A percentile compares a stretch with the other conserved stretches of the same genome.
Evolutionary conservation across 2,329 filamentous ascomycete species (phyloP).

Genomic region (Fusarium stilboides): DNA sequence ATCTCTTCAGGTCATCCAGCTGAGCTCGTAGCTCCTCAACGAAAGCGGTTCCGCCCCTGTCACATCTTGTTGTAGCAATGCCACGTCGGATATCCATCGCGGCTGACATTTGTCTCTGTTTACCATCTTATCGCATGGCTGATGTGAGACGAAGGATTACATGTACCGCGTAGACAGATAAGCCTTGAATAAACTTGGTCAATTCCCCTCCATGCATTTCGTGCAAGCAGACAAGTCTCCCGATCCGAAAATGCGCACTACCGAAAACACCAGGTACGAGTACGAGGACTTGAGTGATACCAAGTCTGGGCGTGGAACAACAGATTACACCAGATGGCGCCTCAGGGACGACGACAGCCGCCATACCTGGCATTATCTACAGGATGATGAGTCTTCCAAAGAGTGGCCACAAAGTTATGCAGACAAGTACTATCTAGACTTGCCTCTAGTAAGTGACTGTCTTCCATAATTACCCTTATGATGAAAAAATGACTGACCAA

Average conservation of each 20-base stretch:
- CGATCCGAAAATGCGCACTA: too few species aligned
- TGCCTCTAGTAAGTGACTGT: constrained; percentile 75
- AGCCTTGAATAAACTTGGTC: neutral
- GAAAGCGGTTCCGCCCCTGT: neutral
- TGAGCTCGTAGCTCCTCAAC: neutral
- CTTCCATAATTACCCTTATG: too few species aligned
- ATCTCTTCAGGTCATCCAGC: neutral
- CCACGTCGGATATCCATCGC: neutral
- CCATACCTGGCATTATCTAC: constrained; percentile 94
- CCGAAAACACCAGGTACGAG: too few species aligned
- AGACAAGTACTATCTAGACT: constrained; percentile 87
- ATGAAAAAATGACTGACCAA: neutral
- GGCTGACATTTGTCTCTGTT: neutral
- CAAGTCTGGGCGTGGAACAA: neutral
- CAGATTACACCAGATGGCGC: constrained; percentile 74
- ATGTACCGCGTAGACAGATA: neutral
- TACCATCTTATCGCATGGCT: neutral
- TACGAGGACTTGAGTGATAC: neutral
- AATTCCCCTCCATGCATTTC: neutral
- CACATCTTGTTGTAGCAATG: neutral
- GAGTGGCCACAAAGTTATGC: constrained; percentile 88
- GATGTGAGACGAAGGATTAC: neutral
- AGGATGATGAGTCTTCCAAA: constrained; percentile 76
- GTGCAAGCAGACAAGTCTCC: neutral
- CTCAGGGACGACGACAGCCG: constrained; percentile 84